Evolutionary conservation across 2,329 filamentous ascomycete genomes (phyloP), one percentile per base, ranked within the genome.

Genomic region (Chalara sp.): DNA sequence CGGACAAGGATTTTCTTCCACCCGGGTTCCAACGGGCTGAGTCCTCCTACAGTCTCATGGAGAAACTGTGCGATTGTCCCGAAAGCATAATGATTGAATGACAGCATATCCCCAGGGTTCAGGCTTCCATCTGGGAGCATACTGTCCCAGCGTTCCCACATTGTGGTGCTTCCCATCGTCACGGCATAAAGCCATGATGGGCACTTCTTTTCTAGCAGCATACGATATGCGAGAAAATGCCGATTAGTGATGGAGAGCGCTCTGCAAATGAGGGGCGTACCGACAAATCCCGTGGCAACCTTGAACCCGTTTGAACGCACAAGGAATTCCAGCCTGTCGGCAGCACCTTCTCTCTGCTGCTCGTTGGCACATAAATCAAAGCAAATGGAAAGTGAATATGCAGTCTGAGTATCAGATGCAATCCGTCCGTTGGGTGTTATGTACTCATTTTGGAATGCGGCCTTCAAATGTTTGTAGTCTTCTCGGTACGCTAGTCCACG

Each of bases 191-290:
- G 33, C 59, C 60, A 63, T 8, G 48, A 65, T 0, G 68, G 68
- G 35, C 65, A 67, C 10, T 59, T 50, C 5, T 63, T 65, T 46
- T 68, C 63, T 2, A 67, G 54, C 3, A 72, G 56, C 66, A 72
- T 71, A 6, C 65, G 63, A 49, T 71, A 71, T 28, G 61, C 63
- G 1, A 63, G 35, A 21, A 57, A 57, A 4, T 46, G 50, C 6
- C 58, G 46, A 1, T 50, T 53, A 1, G 53, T 42, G 2, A 49
- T 28, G 8, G 54, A 54, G 2, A 61, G 47, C 2, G 50, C 51
- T 1, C 54, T 54, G 4, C 53, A 46, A 11, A 61, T 55, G 1
- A 60, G 48, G 1, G 63, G 63, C 2, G 63, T 65, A n/a, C 63
- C 63, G 6, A 59, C 61, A 41, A 66, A 66, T 1, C 63, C 63